phyloP scores from a whole-genome alignment of 2,329 filamentous ascomycete species.

The Venturia pyrina region DNA sequence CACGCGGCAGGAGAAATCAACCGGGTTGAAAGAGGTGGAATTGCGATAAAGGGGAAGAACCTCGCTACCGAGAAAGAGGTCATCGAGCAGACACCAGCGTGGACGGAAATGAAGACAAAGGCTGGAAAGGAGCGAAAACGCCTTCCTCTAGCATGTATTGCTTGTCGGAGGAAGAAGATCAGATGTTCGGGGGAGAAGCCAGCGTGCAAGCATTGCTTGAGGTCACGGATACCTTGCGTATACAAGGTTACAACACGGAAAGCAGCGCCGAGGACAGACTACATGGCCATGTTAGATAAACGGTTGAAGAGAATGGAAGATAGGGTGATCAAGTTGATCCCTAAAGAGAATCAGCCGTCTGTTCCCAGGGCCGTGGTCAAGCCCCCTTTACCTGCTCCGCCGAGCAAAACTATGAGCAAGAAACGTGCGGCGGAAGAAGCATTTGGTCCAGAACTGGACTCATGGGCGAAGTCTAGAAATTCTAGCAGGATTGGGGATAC shows the following conservation, averaged over 20 bases:
- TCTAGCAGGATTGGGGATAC: constrained; percentile 39
- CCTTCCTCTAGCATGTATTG: constrained; percentile 86
- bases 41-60: neutral
- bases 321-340: constrained; percentile 88
- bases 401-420: constrained; percentile 38
- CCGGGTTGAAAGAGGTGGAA: neutral
- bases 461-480: constrained; percentile 58
- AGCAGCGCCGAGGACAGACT: constrained; percentile 87
- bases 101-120: constrained; percentile 45
- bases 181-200: constrained; percentile 96
- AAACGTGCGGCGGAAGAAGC: constrained; percentile 83
- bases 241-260: constrained; percentile 96
- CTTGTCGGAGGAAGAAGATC: constrained; percentile 94
- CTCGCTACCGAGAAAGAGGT: constrained; percentile 4
- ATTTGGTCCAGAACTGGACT: constrained; percentile 71
- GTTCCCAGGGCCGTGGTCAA: constrained; percentile 78
- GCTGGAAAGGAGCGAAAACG: constrained; percentile 94
- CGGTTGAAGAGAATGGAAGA: constrained; percentile 95
- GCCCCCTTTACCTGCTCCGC: constrained; percentile 55
- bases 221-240: constrained; percentile 87
- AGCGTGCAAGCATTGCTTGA: constrained; percentile 89
- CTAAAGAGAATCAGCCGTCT: constrained; percentile 66
- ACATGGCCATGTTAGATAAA: constrained; percentile 98
- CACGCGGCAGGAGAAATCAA: neutral
- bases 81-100: constrained; percentile 31